phyloP scores from a whole-genome alignment of 2,329 filamentous ascomycete species.

The Trichophyton schoenleinii region DNA sequence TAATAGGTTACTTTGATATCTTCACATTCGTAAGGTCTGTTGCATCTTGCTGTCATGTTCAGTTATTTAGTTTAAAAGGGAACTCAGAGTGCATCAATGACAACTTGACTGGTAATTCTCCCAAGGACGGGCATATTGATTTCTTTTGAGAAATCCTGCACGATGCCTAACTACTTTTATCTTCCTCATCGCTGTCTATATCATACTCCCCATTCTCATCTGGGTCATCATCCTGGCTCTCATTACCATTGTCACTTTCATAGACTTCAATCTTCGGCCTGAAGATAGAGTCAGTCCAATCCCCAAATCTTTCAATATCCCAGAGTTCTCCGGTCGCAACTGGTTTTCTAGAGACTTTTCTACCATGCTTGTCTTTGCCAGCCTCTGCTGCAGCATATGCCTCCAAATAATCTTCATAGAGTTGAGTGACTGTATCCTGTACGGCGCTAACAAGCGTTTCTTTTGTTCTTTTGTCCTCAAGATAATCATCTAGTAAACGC shows the following conservation, averaged over 20 bases:
- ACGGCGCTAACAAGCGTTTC: slow-evolving; percentile 56
- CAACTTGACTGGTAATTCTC: too few species aligned
- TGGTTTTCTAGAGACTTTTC: slow-evolving; percentile 32
- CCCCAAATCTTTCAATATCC: slow-evolving; percentile 52
- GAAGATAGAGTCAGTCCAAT: slow-evolving; percentile 50
- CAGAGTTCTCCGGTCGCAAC: slow-evolving; percentile 50
- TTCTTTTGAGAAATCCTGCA: background rate
- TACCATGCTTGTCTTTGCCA: slow-evolving; percentile 15
- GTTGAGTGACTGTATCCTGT: slow-evolving; percentile 49
- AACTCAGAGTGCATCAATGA: too few species aligned
- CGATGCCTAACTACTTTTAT: background rate
- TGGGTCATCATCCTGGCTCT: slow-evolving; percentile 11
- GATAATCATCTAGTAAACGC: slow-evolving; percentile 47
- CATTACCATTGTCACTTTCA: background rate
- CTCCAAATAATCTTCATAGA: slow-evolving; percentile 54
- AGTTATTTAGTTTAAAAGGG: too few species aligned
- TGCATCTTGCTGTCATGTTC: too few species aligned
- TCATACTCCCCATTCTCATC: slow-evolving; percentile 20
- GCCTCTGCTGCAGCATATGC: slow-evolving; percentile 32
- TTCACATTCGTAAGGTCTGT: too few species aligned
- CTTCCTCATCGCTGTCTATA: slow-evolving; percentile 1
- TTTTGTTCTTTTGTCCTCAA: slow-evolving; percentile 51
- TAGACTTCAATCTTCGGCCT: slow-evolving; percentile 37
- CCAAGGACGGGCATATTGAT: too few species aligned
- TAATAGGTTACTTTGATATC: too few species aligned